Evolutionary conservation across 2,329 filamentous ascomycete genomes (phyloP), one percentile per base, ranked within the genome.

Genomic region (Diaporthe australafricana): DNA sequence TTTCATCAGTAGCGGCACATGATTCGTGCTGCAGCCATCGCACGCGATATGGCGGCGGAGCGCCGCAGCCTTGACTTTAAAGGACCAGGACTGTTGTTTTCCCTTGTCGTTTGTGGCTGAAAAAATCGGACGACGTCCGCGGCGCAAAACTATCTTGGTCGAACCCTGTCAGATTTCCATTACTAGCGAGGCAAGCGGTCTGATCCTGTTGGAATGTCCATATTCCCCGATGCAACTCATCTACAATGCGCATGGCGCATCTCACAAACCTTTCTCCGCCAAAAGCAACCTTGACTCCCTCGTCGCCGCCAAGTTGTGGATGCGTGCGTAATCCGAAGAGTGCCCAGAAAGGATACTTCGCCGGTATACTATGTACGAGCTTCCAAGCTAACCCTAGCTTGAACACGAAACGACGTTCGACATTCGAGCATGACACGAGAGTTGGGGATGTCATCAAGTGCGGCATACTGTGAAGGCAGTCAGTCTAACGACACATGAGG

Each of bases 121-220:
- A 50, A 62, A 22, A 48, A 71, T 73, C 72, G 72, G 72, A 73
- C 63, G 55, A 71, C 63, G 50, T 73, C 72, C 72, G 65, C 72
- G 71, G 71, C 57, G 55, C 35, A 57, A 72, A 69, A 66, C 42
- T 32, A 35, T 52, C 57, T 57, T 40, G 32, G 48, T 65, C 48
- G 35, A 60, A 65, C 63, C 68, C 22, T 73, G 72, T 60, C 69
- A 66, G 27, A 38, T 60, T 14, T 69, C 47, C 55, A 35, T 38
- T 30, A n/a, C 22, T 25, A 57, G 63, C 72, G 56, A 71, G 62
- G 57, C 56, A 63, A 27, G 56, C 68, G 63, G 69, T 52, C 35
- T 62, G 53, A 50, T 69, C 63, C 69, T 73, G 69, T 48, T 71
- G 68, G 68, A 68, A 55, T 42, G 47, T 52, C 56, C 52, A 60